phyloP scores from a whole-genome alignment of 495 filamentous ascomycete genomes.

The Penicillium mononematosum region DNA sequence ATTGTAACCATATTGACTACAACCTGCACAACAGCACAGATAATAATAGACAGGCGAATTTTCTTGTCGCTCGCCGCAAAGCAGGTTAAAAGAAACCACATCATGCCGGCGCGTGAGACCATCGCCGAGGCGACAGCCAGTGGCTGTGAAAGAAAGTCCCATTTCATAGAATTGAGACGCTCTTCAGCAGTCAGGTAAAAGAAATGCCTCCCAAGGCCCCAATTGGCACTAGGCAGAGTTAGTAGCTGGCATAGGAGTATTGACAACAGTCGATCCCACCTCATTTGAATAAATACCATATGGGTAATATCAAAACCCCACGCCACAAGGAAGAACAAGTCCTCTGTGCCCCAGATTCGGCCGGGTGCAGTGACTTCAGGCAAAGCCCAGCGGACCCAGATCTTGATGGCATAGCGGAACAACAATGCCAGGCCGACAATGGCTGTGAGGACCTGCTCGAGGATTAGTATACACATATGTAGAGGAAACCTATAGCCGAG shows the following conservation, averaged over 20 bases:
- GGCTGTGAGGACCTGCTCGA: conserved; percentile 29
- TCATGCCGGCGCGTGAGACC: conserved; percentile 42
- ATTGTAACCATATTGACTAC: conserved; percentile 35
- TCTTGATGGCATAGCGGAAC: conserved; percentile 35
- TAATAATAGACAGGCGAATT: conserved; percentile 29
- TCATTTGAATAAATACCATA: conserved; percentile 33
- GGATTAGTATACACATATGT: conserved; percentile 1
- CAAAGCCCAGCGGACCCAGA: conserved; percentile 38
- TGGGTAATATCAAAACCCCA: conserved; percentile 36
- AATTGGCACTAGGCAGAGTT: conserved; percentile 24
- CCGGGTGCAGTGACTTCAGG: conserved; percentile 35
- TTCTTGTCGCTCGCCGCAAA: conserved; percentile 34
- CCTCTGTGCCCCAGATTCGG: conserved; percentile 38
- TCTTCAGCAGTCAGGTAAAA: conserved; percentile 26
- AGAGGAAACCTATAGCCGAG: background rate
- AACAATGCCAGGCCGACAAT: conserved; percentile 31
- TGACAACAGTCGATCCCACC: conserved; percentile 19
- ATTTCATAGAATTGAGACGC: conserved; percentile 29
- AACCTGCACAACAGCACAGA: conserved; percentile 36
- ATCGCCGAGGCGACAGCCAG: conserved; percentile 48
- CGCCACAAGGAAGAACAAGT: conserved; percentile 32
- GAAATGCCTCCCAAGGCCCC: conserved; percentile 37
- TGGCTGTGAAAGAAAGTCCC: conserved; percentile 36
- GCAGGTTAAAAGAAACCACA: conserved; percentile 40
- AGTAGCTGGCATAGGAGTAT: background rate